These are phyloP conservation scores for Acer campestre DNA, from an alignment of 345 rosid species.

Conservation along the genomic window DNA sequence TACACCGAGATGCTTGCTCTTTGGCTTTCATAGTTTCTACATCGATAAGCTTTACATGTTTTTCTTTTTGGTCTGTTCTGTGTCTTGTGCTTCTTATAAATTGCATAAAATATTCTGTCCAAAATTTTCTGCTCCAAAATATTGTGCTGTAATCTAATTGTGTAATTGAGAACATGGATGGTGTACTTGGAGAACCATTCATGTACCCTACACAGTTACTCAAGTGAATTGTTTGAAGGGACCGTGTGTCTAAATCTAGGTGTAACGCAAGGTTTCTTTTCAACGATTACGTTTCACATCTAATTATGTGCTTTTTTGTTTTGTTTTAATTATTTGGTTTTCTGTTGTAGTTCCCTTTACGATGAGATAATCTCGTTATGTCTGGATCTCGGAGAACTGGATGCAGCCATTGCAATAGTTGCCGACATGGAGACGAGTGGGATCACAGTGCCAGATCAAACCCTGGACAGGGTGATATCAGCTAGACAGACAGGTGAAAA, in stretches of 20 bases:
- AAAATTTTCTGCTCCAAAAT: background rate
- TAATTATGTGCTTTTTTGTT: slow-evolving; percentile 11
- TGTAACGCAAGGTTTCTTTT: background rate
- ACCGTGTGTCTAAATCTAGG: background rate
- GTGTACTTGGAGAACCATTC: no score
- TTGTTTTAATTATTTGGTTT: background rate
- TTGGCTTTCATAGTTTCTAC: background rate
- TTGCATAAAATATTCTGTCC: background rate
- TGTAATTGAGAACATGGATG: background rate
- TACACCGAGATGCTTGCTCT: background rate
- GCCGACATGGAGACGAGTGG: slow-evolving; percentile 87
- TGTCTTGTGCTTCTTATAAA: background rate
- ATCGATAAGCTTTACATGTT: background rate
- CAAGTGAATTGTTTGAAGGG: background rate
- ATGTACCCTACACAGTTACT: background rate
- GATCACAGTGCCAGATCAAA: slow-evolving; percentile 64
- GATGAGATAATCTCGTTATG: slow-evolving; percentile 80
- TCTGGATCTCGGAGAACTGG: slow-evolving; percentile 84
- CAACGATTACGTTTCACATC: background rate
- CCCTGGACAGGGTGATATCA: slow-evolving; percentile 73
- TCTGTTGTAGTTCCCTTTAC: slow-evolving; percentile 70
- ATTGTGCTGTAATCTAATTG: background rate
- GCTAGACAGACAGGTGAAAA: slow-evolving; percentile 58
- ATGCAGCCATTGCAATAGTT: slow-evolving; percentile 86
- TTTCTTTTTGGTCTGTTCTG: background rate